Evolutionary conservation across 441 rosid species (phyloP).

Genomic region (Melastoma candidum): DNA sequence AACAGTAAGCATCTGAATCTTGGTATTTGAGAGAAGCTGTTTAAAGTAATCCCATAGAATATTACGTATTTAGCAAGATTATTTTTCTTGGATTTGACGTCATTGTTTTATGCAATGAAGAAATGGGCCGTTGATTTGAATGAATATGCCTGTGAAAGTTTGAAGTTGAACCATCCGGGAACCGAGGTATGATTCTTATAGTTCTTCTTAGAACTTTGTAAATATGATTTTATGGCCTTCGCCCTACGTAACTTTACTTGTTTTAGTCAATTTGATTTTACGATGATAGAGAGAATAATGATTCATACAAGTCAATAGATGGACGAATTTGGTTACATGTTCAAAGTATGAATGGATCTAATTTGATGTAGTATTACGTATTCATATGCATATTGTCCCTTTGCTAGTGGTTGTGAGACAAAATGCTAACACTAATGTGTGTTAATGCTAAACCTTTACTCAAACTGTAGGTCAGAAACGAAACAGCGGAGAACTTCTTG

Average conservation of each 20-base stretch:
- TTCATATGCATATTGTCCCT: too few species aligned
- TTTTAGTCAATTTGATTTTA: too few species aligned
- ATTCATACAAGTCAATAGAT: too few species aligned
- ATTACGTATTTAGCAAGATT: not conserved
- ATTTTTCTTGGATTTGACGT: too few species aligned
- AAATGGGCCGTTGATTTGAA: conserved; percentile 77
- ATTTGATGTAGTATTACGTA: too few species aligned
- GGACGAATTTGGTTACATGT: too few species aligned
- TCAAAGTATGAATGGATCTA: too few species aligned
- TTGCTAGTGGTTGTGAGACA: too few species aligned
- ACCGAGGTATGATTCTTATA: conserved; percentile 30
- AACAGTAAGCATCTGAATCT: conserved; percentile 30
- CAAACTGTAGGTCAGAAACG: conserved; percentile 49
- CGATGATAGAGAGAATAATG: too few species aligned
- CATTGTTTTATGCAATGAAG: conserved; percentile 19
- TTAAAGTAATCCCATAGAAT: not conserved
- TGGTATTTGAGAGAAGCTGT: not conserved
- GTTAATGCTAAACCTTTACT: too few species aligned
- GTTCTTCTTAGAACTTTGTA: not conserved
- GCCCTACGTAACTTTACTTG: too few species aligned
- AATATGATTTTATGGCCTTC: not conserved
- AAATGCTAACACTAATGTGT: too few species aligned
- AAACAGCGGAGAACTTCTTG: conserved; percentile 48
- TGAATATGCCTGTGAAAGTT: conserved; percentile 43
- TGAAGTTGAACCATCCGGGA: conserved; percentile 52